These are phyloP conservation scores for Stylosanthes scabra DNA, from an alignment of 331 rosid species.

Conservation along the genomic window DNA sequence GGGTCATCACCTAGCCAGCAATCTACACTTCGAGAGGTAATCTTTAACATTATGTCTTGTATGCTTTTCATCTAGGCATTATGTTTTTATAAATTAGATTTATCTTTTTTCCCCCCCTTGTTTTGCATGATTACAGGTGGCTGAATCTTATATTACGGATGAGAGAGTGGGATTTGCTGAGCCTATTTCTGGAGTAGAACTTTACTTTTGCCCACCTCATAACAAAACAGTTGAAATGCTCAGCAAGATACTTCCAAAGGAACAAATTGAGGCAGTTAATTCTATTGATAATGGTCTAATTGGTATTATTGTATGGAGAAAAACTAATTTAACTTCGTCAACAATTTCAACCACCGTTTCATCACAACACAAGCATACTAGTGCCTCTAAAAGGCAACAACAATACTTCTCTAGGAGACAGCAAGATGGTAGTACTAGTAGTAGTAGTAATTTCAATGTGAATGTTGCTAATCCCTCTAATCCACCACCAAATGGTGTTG, in stretches of 20 bases:
- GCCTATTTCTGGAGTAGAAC: constrained; percentile 84
- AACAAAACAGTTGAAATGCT: constrained; percentile 81
- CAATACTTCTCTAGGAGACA: constrained; percentile 69
- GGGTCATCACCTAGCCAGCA: constrained; percentile 58
- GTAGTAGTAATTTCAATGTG: constrained; percentile 35
- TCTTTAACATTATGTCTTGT: not conserved
- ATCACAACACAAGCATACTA: constrained; percentile 71
- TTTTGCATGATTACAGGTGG: constrained; percentile 59
- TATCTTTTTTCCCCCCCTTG: no score
- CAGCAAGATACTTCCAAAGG: constrained; percentile 73
- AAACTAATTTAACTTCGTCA: constrained; percentile 65
- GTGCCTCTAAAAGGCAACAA: constrained; percentile 72
- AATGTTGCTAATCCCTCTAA: constrained; percentile 46
- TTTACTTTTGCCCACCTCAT: constrained; percentile 96
- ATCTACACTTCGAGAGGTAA: constrained; percentile 76
- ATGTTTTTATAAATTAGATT: constrained; percentile 4
- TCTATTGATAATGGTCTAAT: constrained; percentile 89
- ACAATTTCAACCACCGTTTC: constrained; percentile 71
- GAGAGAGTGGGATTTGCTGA: constrained; percentile 97
- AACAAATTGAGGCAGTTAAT: constrained; percentile 81
- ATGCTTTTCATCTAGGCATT: not conserved
- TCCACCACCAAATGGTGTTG: constrained; percentile 42
- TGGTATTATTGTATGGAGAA: constrained; percentile 99
- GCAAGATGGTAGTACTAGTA: constrained; percentile 45
- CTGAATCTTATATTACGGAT: constrained; percentile 76